These are phyloP conservation scores for Nepenthes gracilis DNA, from an alignment of 148 eudicot species.

Conservation along the genomic window DNA sequence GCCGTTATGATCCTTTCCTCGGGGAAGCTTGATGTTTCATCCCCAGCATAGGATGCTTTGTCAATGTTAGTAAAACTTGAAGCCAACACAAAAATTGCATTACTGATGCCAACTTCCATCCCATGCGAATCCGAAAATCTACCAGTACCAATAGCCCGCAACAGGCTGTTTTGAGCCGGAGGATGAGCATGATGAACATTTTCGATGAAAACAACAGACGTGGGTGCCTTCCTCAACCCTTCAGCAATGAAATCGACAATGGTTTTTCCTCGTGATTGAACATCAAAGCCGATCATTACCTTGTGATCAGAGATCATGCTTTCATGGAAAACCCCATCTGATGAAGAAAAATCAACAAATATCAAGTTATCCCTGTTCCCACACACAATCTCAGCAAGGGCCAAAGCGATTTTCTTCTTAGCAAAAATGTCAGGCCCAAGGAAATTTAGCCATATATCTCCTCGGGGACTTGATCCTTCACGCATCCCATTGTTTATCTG, in stretches of 20 bases:
- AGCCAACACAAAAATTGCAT: conserved; percentile 33
- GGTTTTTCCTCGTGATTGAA: conserved; percentile 35
- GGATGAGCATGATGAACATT: conserved; percentile 50
- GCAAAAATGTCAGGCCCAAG: conserved; percentile 53
- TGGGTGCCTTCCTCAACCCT: conserved; percentile 43
- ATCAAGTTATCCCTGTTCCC: conserved; percentile 36
- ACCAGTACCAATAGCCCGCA: conserved; percentile 47
- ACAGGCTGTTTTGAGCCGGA: conserved; percentile 45
- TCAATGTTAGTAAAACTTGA: conserved; percentile 12
- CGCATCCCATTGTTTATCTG: conserved; percentile 19
- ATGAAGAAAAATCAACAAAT: conserved; percentile 31
- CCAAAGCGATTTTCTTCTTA: conserved; percentile 45
- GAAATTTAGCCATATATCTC: conserved; percentile 65
- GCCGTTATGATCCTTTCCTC: conserved; percentile 45
- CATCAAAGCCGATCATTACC: conserved; percentile 15
- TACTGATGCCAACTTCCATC: conserved; percentile 45
- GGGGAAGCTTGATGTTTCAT: conserved; percentile 12
- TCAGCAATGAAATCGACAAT: conserved; percentile 50
- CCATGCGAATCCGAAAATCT: conserved; percentile 57
- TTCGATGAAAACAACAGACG: conserved; percentile 59
- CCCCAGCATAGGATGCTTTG: conserved; percentile 4
- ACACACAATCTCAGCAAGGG: conserved; percentile 48
- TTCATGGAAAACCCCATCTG: conserved; percentile 3
- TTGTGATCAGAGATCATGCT: conserved; percentile 8
- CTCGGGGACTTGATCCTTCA: conserved; percentile 24